Evolutionary conservation across 192 early-diverging fungal genomes (phyloP).

Genomic region (Anaeromyces robustus): DNA sequence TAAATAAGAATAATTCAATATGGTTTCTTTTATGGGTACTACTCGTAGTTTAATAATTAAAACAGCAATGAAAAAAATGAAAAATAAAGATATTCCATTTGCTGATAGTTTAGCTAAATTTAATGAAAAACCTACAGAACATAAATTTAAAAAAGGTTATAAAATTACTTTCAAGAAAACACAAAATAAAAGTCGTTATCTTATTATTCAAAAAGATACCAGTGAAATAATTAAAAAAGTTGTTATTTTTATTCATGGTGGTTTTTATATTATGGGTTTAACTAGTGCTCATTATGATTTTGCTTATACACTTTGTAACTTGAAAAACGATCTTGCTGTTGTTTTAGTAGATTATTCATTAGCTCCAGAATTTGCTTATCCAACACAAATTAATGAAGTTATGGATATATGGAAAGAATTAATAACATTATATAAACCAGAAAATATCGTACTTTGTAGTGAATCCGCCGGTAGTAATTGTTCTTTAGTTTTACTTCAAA

Average conservation of each 20-base stretch:
- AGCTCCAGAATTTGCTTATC: background rate
- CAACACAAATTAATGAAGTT: background rate
- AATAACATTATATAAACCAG: conserved; percentile 5
- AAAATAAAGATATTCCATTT: too few relatives aligned
- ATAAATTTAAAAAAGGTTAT: too few relatives aligned
- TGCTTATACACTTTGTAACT: background rate
- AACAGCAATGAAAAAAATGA: too few relatives aligned
- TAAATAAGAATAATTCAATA: too few relatives aligned
- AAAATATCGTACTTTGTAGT: conserved; percentile 23
- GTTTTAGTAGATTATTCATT: background rate
- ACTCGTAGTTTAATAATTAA: too few relatives aligned
- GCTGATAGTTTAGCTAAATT: too few relatives aligned
- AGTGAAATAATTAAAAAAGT: background rate
- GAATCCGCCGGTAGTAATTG: conserved; percentile 35
- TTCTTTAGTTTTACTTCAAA: conserved; percentile 17
- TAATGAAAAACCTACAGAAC: too few relatives aligned
- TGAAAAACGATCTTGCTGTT: background rate
- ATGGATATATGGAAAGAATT: background rate
- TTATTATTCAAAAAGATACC: background rate
- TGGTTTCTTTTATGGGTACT: too few relatives aligned
- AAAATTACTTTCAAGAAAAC: too few relatives aligned
- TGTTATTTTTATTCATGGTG: background rate
- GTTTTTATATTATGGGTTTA: background rate
- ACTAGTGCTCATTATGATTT: background rate
- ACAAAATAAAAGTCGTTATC: too few relatives aligned